Evolutionary conservation across 352 stramenopile genomes (phyloP).

Genomic region (Globisporangium middletonii): DNA sequence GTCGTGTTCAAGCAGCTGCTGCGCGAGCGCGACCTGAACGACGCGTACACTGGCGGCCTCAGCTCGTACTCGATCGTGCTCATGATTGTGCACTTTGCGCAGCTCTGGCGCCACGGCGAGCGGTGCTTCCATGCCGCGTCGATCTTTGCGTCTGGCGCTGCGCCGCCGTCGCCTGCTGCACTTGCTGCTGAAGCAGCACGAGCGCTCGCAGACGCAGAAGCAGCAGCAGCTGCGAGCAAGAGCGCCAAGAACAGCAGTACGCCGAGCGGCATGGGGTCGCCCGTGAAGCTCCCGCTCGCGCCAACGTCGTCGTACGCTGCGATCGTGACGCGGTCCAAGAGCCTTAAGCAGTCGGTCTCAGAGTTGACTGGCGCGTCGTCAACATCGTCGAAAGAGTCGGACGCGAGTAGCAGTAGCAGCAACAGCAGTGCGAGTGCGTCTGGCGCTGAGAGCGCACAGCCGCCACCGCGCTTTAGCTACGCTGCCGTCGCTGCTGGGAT

Average conservation of each 20-base stretch:
- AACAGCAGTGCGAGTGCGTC: neutral
- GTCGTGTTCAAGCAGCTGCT: conserved; percentile 91
- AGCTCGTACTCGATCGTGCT: conserved; percentile 91
- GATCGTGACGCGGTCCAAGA: conserved; percentile 32
- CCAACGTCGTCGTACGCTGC: conserved; percentile 57
- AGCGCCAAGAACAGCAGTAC: conserved; percentile 8
- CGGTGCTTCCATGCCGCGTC: conserved; percentile 46
- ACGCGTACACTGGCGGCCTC: conserved; percentile 88
- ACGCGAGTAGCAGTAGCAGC: neutral
- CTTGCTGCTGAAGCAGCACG: conserved; percentile 20
- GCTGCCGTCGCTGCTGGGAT: conserved; percentile 65
- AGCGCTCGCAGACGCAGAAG: conserved; percentile 8
- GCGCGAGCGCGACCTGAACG: conserved; percentile 85
- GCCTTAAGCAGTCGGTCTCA: conserved; percentile 21
- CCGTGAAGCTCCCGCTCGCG: conserved; percentile 5
- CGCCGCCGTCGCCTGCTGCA: conserved; percentile 27
- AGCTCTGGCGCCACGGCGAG: conserved; percentile 56
- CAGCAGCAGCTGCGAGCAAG: neutral
- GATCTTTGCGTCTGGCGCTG: conserved; percentile 57
- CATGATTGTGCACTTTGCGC: conserved; percentile 88
- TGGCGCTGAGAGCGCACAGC: neutral
- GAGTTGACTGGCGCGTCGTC: neutral
- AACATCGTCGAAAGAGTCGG: neutral
- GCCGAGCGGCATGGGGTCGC: conserved; percentile 4
- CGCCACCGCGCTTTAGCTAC: conserved; percentile 54